Evolutionary conservation across 1,284 basidiomycete genomes (phyloP), one percentile per base, ranked within the genome.

Genomic region (Cryptococcus sp.): DNA sequence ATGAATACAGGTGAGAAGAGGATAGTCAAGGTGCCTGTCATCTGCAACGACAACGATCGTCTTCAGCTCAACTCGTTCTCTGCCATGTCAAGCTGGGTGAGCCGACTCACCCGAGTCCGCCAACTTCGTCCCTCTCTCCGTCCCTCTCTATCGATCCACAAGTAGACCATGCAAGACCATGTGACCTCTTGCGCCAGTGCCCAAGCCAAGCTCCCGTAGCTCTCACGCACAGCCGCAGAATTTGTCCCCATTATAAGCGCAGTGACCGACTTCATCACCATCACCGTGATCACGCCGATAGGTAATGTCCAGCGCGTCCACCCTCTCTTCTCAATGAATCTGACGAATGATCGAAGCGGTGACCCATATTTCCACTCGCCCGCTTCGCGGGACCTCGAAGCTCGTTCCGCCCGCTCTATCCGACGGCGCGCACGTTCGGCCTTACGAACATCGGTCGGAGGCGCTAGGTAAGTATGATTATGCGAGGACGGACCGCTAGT

Each of bases 281-380:
- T 52, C 10, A 60, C 55, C 30, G 22, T 57, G 2, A 54, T 41
- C 38, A 66, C 42, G 23, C 61, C 61, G 10, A 65, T 17, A 13
- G 42, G 38, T 30, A 66, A 20, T 16, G 30, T 56, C 60, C 55
- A 59, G n/a, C 50, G 15, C 5, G 50, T 49, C 20, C 52, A 25
- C 3, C 61, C 65, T 3, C 43, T 40, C 19, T 22, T 38, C 6
- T 47, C 41, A 52, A 63, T 57, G 52, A 53, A 66, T 41, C 69
- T 53, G n/a, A 67, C 52, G 42, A 45, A 62, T 17, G 51, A 50
- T 45, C 69, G 55, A 3, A 69, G 41, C 5, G 63, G 63, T 20
- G 58, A 61, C 45, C 66, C 64, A 47, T 59, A 70, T 40, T 52
- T 53, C 16, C 58, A 30, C 27, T 30, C 27, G 27, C 27, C 27